These are phyloP conservation scores for Cadophora gregata DNA, from an alignment of 2,329 filamentous ascomycete genomes.

Conservation along the genomic window DNA sequence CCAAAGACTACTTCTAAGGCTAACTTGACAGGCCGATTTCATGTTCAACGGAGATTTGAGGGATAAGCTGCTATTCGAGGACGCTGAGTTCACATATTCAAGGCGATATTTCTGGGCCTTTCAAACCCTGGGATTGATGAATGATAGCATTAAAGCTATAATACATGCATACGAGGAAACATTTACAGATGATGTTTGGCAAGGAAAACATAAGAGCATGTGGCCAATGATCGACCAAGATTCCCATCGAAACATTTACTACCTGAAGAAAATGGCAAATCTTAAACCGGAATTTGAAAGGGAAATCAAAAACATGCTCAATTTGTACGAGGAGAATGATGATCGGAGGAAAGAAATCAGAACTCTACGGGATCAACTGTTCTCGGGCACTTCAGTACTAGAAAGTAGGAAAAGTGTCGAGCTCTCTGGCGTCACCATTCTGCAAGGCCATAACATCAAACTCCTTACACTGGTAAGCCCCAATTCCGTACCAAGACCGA, in stretches of 20 bases:
- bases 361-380: constrained; percentile 65
- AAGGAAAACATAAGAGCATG: constrained; percentile 57
- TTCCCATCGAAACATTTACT: constrained; percentile 54
- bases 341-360: constrained; percentile 60
- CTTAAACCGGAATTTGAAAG: constrained; percentile 52
- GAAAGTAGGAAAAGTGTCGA: constrained; percentile 66
- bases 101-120: constrained; percentile 68
- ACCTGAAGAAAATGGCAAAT: constrained; percentile 52
- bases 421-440: constrained; percentile 54
- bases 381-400: constrained; percentile 66
- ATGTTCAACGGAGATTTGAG: constrained; percentile 62
- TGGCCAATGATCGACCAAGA: constrained; percentile 59
- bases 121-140: constrained; percentile 65
- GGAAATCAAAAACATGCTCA: constrained; percentile 52
- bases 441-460: constrained; percentile 67
- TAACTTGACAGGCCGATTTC: constrained; percentile 52
- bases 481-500: neutral
- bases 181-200: constrained; percentile 65
- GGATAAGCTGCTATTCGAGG: constrained; percentile 65
- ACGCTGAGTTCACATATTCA: constrained; percentile 65
- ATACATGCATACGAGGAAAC: constrained; percentile 61
- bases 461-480: constrained; percentile 61
- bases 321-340: constrained; percentile 50
- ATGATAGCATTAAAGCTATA: constrained; percentile 64
- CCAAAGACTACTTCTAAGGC: neutral